phyloP scores from a whole-genome alignment of 2,329 filamentous ascomycete genomes.

The Diaporthe humulicola region DNA sequence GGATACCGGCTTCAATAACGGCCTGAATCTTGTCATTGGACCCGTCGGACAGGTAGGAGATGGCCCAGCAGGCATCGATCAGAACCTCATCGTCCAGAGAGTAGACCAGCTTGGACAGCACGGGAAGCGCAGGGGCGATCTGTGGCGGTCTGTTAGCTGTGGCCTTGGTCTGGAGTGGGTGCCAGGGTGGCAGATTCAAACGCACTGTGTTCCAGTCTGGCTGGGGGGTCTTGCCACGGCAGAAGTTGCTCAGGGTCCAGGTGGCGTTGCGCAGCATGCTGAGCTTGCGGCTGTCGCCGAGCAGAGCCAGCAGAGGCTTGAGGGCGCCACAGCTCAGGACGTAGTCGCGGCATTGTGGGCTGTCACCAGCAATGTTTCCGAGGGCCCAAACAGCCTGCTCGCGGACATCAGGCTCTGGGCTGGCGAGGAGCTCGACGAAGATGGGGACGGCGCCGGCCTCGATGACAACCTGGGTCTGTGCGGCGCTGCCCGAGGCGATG shows the following conservation, averaged over 20 bases:
- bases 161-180: not conserved
- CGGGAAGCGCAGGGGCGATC: constrained; percentile 95
- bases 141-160: constrained; percentile 53
- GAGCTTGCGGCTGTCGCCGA: constrained; percentile 97
- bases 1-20: constrained; percentile 98
- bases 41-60: constrained; percentile 97
- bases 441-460: constrained; percentile 98
- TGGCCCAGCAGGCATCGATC: constrained; percentile 99
- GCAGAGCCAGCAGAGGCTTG: constrained; percentile 87
- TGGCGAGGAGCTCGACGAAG: constrained; percentile 95
- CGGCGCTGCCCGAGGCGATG: constrained; percentile 96
- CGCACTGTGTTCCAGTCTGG: constrained; percentile 96
- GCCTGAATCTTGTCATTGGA: constrained; percentile 99
- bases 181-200: constrained; percentile 43
- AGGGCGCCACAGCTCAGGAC: constrained; percentile 92
- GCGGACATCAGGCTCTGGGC: constrained; percentile 96
- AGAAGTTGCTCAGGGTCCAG: constrained; percentile 99
- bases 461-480: constrained; percentile 98
- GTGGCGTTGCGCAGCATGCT: constrained; percentile 99
- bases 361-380: constrained; percentile 98
- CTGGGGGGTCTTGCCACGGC: constrained; percentile 98
- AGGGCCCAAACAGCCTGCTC: constrained; percentile 99
- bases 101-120: constrained; percentile 97
- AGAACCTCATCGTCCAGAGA: constrained; percentile 98
- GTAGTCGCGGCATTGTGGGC: constrained; percentile 96